Conservation (phyloP, 768 basidiomycete species). For the Boletus sp. region DNA sequence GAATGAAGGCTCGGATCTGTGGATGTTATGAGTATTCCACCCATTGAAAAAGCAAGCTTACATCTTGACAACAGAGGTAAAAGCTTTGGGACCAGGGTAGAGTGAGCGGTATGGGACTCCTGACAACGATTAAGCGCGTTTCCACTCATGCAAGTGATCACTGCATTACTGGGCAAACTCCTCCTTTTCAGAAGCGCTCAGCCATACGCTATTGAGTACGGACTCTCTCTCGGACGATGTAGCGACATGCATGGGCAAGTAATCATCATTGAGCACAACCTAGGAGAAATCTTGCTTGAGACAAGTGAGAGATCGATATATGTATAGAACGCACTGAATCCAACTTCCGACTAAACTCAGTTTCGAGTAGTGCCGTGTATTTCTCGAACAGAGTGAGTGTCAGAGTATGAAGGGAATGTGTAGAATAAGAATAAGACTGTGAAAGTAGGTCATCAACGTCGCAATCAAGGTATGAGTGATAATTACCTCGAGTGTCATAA, state of each 20-base stretch:
- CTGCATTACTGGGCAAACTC: conserved; percentile 49
- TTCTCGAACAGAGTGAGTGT: conserved; percentile 88
- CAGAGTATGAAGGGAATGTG: conserved; percentile 75
- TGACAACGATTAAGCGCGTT: conserved; percentile 27
- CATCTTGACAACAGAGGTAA: conserved; percentile 90
- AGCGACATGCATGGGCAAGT: conserved; percentile 79
- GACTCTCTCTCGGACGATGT: conserved; percentile 59
- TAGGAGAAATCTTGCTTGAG: conserved; percentile 28
- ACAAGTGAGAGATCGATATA: not conserved
- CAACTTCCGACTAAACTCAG: conserved; percentile 76
- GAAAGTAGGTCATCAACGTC: conserved; percentile 4
- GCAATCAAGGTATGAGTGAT: not conserved
- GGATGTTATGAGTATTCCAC: not conserved
- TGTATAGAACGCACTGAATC: conserved; percentile 55
- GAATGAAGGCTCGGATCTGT: conserved; percentile 84
- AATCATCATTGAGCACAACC: conserved; percentile 86
- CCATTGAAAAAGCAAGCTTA: conserved; percentile 26
- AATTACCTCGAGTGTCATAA: conserved; percentile 87
- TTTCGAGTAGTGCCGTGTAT: conserved; percentile 78
- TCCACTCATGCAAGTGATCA: not conserved
- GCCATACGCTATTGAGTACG: conserved; percentile 81
- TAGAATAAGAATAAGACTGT: conserved; percentile 85
- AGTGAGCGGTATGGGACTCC: conserved; percentile 60
- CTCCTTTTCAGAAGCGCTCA: conserved; percentile 63
- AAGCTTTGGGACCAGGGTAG: conserved; percentile 97